Percentiles rank a stretch among this genome's conserved stretches.
These are phyloP conservation scores for Nothopassalora personata DNA, from an alignment of 2,329 filamentous ascomycete species.

Conservation along the genomic window DNA sequence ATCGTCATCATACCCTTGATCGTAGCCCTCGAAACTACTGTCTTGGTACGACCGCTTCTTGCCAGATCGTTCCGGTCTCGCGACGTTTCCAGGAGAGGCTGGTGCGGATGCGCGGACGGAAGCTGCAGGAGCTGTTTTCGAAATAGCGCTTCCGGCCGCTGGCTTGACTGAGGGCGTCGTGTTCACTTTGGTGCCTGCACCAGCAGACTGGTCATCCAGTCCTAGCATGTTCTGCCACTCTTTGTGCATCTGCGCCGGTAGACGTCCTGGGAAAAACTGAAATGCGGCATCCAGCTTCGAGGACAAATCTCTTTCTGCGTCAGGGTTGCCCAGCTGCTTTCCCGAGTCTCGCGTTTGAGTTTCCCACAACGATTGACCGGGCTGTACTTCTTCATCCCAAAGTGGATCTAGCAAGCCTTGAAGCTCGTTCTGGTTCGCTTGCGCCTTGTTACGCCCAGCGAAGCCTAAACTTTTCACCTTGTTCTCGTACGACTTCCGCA, in stretches of 20 bases:
- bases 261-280: slow-evolving; percentile 39
- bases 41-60: slow-evolving; percentile 76
- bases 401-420: slow-evolving; percentile 31
- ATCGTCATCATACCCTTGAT: slow-evolving; percentile 65
- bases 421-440: slow-evolving; percentile 36
- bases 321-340: slow-evolving; percentile 35
- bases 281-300: slow-evolving; percentile 39
- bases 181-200: slow-evolving; percentile 24
- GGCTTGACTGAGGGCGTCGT: slow-evolving; percentile 6
- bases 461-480: slow-evolving; percentile 48
- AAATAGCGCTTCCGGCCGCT: slow-evolving; percentile 22
- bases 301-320: slow-evolving; percentile 28
- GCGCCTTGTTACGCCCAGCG: slow-evolving; percentile 46
- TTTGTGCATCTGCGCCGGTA: slow-evolving; percentile 38
- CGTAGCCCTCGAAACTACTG: slow-evolving; percentile 68
- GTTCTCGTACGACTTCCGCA: slow-evolving; percentile 53
- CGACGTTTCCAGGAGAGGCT: slow-evolving; percentile 39
- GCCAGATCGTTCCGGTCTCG: slow-evolving; percentile 57
- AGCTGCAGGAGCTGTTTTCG: slow-evolving; percentile 24
- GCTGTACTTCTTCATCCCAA: slow-evolving; percentile 21
- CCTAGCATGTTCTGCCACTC: slow-evolving; percentile 42
- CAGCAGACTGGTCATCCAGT: slow-evolving; percentile 36
- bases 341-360: slow-evolving; percentile 32
- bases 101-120: slow-evolving; percentile 30
- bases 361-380: slow-evolving; percentile 28